Conservation (phyloP, 306 rosid genomes). For the Pyrus betulifolia region DNA sequence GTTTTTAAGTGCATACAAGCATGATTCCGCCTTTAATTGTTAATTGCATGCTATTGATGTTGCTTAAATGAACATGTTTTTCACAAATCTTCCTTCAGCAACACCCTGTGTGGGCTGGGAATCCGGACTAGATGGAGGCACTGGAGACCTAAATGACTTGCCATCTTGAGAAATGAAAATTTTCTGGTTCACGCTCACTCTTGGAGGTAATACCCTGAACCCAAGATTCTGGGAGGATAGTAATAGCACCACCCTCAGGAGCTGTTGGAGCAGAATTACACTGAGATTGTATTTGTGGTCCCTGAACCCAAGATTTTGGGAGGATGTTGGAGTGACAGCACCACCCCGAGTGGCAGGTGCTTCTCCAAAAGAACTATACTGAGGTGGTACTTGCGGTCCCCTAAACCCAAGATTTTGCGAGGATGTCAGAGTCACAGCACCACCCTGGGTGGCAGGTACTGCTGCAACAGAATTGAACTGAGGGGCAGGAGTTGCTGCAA, state of each 20-base stretch:
- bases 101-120: conserved; percentile 27
- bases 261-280: conserved; percentile 32
- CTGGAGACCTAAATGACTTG: conserved; percentile 39
- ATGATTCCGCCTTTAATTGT: too few relatives aligned
- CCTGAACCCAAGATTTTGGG: conserved; percentile 45
- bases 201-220: conserved; percentile 24
- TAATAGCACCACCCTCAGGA: conserved; percentile 30
- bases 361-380: conserved; percentile 34
- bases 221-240: conserved; percentile 44
- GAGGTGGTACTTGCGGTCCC: conserved; percentile 41
- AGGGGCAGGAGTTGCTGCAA: conserved; percentile 38
- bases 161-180: conserved; percentile 34
- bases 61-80: too few relatives aligned
- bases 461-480: conserved; percentile 37
- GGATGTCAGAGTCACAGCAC: conserved; percentile 30
- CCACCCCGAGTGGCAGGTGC: conserved; percentile 27
- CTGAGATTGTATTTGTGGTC: conserved; percentile 43
- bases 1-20: too few relatives aligned
- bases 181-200: conserved; percentile 27
- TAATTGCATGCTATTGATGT: too few relatives aligned
- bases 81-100: too few relatives aligned
- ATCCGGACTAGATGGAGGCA: conserved; percentile 34
- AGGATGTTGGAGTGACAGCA: conserved; percentile 32
- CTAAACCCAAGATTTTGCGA: conserved; percentile 43
- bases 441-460: conserved; percentile 25